phyloP scores from a whole-genome alignment of 2,329 filamentous ascomycete genomes.

The Biscogniauxia marginata region DNA sequence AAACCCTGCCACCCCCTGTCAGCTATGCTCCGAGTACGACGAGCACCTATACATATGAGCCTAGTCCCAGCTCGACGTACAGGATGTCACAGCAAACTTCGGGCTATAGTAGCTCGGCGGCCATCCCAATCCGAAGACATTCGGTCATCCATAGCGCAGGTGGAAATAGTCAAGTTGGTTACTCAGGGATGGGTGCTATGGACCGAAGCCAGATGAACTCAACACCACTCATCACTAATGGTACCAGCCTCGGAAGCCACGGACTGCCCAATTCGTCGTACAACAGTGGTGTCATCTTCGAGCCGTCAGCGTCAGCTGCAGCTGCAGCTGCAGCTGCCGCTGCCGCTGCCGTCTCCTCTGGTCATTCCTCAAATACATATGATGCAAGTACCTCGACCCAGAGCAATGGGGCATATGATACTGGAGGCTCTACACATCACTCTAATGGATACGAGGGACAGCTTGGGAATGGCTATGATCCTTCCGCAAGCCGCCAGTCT shows the following conservation, averaged over 20 bases:
- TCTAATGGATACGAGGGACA: neutral
- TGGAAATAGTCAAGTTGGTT: constrained; percentile 11
- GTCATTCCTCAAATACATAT: constrained; percentile 5
- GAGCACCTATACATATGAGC: constrained; percentile 5
- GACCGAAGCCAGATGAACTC: constrained; percentile 10
- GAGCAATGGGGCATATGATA: constrained; percentile 5
- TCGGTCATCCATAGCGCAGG: constrained; percentile 14
- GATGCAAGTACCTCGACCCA: constrained; percentile 1
- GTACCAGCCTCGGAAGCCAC: constrained; percentile 7
- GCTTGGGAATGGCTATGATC: neutral
- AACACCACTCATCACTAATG: constrained; percentile 10
- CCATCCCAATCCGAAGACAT: constrained; percentile 13
- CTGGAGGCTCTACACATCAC: neutral
- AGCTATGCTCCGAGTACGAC: constrained; percentile 3
- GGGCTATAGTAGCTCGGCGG: neutral
- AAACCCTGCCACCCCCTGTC: constrained; percentile 11
- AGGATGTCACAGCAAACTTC: constrained; percentile 4
- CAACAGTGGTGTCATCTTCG: constrained; percentile 13
- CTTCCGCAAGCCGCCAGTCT: constrained; percentile 2
- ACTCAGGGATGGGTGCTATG: constrained; percentile 5
- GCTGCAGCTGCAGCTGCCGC: constrained; percentile 4
- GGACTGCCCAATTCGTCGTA: constrained; percentile 11
- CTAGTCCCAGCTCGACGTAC: constrained; percentile 5
- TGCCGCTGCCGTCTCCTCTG: constrained; percentile 1
- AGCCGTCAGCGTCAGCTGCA: constrained; percentile 11